These are phyloP conservation scores for Brettanomyces naardenensis DNA, from an alignment of 805 yeast genomes.

Conservation along the genomic window DNA sequence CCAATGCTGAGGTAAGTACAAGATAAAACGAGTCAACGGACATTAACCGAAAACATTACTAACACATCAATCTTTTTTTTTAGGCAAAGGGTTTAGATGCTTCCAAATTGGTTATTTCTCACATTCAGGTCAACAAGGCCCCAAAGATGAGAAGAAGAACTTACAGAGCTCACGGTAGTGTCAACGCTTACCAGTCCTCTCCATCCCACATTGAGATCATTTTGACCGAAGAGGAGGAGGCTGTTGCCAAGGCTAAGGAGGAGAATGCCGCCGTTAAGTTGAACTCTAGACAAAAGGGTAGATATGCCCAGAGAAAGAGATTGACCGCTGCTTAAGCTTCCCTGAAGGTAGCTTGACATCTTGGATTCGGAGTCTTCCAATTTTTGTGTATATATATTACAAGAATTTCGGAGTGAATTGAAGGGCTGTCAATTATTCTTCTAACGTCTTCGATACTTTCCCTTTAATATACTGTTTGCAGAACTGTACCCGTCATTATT, in stretches of 20 bases:
- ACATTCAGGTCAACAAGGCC: constrained; percentile 99
- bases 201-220: constrained; percentile 99
- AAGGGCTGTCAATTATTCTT: no score
- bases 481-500: background rate
- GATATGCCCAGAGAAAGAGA: constrained; percentile 84
- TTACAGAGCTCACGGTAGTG: constrained; percentile 99
- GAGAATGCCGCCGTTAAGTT: constrained; percentile 48
- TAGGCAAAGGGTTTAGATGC: constrained; percentile 94
- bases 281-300: constrained; percentile 88
- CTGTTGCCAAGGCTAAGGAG: constrained; percentile 76
- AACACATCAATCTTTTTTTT: constrained; percentile 7
- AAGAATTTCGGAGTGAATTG: no score
- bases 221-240: constrained; percentile 92
- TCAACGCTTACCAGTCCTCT: constrained; percentile 96
- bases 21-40: background rate
- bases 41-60: constrained; percentile 11
- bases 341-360: no score
- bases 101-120: constrained; percentile 87
- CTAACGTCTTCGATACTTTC: background rate
- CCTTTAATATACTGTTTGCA: background rate
- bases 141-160: constrained; percentile 99
- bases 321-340: constrained; percentile 54
- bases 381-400: no score
- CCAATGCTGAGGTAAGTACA: constrained; percentile 83
- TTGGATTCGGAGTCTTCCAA: background rate